Conservation (phyloP, 148 eudicot genomes). For the Persicaria tinctoria region DNA sequence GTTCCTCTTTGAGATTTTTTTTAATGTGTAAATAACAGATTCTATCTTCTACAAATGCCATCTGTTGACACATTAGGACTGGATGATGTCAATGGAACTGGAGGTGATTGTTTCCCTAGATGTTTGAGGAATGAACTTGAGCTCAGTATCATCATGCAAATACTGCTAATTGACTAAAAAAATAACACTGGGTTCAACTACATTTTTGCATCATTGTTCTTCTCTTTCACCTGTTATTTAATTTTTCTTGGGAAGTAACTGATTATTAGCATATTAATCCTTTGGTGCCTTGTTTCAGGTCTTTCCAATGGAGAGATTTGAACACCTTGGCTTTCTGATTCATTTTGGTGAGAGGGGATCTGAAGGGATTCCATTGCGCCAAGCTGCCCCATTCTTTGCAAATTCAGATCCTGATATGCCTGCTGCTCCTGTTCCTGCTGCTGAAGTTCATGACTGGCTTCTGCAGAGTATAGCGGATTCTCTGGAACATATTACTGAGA, state of each 20-base stretch:
- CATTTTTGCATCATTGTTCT: background rate
- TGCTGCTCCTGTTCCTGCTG: conserved; percentile 85
- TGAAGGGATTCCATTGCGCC: conserved; percentile 69
- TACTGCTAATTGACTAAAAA: too few relatives aligned
- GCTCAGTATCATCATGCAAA: background rate
- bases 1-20: too few relatives aligned
- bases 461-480: conserved; percentile 65
- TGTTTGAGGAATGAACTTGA: background rate
- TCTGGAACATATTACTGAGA: conserved; percentile 73
- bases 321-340: conserved; percentile 76
- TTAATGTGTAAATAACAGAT: background rate
- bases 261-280: background rate
- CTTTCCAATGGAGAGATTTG: conserved; percentile 88
- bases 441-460: conserved; percentile 91
- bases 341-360: conserved; percentile 82
- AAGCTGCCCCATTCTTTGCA: conserved; percentile 85
- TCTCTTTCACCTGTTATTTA: background rate
- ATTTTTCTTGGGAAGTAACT: background rate
- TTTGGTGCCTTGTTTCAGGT: conserved; percentile 37
- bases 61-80: background rate
- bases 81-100: background rate
- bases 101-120: background rate
- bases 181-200: background rate
- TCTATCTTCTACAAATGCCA: background rate
- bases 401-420: conserved; percentile 99